Base-by-base conservation (phyloP, 23 red algal genomes). In the Pyropia yezoensis region DNA sequence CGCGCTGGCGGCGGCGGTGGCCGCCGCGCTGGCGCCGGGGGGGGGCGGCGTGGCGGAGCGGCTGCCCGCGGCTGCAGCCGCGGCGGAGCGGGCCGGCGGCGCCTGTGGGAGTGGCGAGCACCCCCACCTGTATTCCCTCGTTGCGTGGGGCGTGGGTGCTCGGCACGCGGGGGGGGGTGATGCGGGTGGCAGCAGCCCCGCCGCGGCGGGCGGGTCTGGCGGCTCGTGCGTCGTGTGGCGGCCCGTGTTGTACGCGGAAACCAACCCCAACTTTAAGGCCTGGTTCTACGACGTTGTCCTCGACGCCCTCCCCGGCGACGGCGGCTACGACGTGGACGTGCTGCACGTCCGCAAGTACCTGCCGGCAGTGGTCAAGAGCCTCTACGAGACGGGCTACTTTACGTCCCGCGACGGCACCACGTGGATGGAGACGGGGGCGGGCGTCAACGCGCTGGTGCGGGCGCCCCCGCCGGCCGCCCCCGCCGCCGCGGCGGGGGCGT, bases 231-330 rank as follows among this genome's bases (percentile, higher is more conserved):
- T 47, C 39, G 39, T 47, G 4, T 47, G 39, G 39, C 39, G 12
- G 39, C 39, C 61, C 8, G 82, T 21, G 20, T 66, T 90, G 57
- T 90, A 77, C 72, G 62, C 59, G 15, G 86, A 90, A 24, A 90
- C 76, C 20, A 90, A 90, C 67, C 76, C 86, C n/a, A 90, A 90
- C 71, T 90, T 90, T 54, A 90, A 90, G 70, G 19, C 68, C 8
- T 90, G 86, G 86, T 73, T 83, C 34, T 90, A 82, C 28, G 86
- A 90, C 58, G 71, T 90, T 4, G 86, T 90, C 66, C 54, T 90
- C 21, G 71, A 83, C 23, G 23, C 74, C 20, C 34, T 82, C 20
- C 21, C 63, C 19, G 39, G 39, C 39, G 15, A 23, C n/a, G 20
- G 32, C 7, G 78, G 78, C 11, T 90, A 83, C 62, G 33, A 67